Conservation (phyloP, 1,284 basidiomycete species). For the Marasmius fiardii region DNA sequence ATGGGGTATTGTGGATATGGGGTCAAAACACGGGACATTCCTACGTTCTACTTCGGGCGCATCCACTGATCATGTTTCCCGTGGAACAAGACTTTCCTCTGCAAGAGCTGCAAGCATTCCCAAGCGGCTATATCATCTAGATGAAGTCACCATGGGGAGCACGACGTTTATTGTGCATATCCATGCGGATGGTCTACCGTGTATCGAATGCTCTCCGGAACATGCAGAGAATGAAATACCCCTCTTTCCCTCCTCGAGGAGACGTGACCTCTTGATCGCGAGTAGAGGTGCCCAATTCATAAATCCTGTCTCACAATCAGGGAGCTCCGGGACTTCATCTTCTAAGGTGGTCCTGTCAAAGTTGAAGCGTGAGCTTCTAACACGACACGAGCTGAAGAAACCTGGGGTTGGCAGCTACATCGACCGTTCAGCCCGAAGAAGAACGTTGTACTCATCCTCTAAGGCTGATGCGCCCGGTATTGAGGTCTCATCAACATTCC, state of each 20-base stretch:
- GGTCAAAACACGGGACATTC: constrained; percentile 77
- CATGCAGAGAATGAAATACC: constrained; percentile 50
- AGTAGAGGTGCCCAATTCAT: neutral
- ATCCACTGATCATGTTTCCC: constrained; percentile 17
- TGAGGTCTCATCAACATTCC: constrained; percentile 13
- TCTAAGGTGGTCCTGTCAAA: constrained; percentile 58
- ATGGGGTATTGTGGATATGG: constrained; percentile 79
- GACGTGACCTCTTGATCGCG: neutral
- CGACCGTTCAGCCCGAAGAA: constrained; percentile 67
- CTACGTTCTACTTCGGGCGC: constrained; percentile 27
- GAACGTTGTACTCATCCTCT: constrained; percentile 51
- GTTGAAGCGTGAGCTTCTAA: constrained; percentile 59
- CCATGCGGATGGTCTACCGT: constrained; percentile 57
- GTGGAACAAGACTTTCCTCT: constrained; percentile 54
- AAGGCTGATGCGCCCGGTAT: constrained; percentile 46
- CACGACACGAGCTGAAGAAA: constrained; percentile 34
- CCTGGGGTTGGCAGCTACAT: constrained; percentile 36
- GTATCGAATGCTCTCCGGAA: constrained; percentile 51
- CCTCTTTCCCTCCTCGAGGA: constrained; percentile 43
- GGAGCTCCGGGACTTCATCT: constrained; percentile 29
- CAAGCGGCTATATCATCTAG: constrained; percentile 55
- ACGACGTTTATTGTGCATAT: constrained; percentile 70
- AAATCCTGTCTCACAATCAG: neutral
- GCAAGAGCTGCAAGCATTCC: constrained; percentile 67
- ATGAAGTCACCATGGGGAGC: constrained; percentile 60